Evolutionary conservation across 2,329 filamentous ascomycete species (phyloP).

Genomic region (Plenodomus biglobosus): DNA sequence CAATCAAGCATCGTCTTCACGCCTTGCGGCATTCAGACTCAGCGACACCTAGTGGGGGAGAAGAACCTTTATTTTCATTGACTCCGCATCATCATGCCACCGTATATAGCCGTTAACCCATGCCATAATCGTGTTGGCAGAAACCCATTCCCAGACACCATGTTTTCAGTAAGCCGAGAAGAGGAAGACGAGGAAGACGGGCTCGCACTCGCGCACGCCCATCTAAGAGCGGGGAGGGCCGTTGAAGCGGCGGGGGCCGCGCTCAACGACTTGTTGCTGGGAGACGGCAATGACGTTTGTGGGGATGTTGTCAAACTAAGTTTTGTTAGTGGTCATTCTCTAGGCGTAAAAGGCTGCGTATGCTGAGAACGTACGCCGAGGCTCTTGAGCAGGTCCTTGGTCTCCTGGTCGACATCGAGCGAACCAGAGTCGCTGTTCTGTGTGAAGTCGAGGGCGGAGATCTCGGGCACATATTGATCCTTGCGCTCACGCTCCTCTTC

Average conservation of each 20-base stretch:
- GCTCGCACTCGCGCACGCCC: constrained; percentile 49
- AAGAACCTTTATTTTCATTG: constrained; percentile 47
- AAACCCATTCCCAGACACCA: constrained; percentile 88
- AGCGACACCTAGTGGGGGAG: constrained; percentile 77
- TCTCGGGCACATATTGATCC: constrained; percentile 99
- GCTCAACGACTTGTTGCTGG: constrained; percentile 84
- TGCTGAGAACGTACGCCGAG: constrained; percentile 76
- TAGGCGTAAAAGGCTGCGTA: background rate
- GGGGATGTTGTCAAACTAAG: constrained; percentile 92
- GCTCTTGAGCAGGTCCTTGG: constrained; percentile 99
- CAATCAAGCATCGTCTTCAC: constrained; percentile 83
- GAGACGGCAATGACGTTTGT: constrained; percentile 92
- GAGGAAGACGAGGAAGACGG: constrained; percentile 38
- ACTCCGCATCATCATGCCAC: constrained; percentile 72
- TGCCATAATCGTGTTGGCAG: constrained; percentile 93
- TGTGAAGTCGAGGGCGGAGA: constrained; percentile 97
- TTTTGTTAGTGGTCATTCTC: constrained; percentile 16
- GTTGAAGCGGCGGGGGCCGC: constrained; percentile 75
- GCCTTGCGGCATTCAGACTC: constrained; percentile 60
- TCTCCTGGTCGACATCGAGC: constrained; percentile 95
- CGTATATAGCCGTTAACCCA: constrained; percentile 67
- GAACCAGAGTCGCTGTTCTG: constrained; percentile 91
- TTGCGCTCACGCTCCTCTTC: constrained; percentile 99
- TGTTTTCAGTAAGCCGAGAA: constrained; percentile 40
- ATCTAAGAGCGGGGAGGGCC: constrained; percentile 55